Percentiles rank a stretch among this genome's conserved stretches.
Evolutionary conservation across 1,284 basidiomycete species (phyloP).

Genomic region (Cystobasidiaceae sp.): DNA sequence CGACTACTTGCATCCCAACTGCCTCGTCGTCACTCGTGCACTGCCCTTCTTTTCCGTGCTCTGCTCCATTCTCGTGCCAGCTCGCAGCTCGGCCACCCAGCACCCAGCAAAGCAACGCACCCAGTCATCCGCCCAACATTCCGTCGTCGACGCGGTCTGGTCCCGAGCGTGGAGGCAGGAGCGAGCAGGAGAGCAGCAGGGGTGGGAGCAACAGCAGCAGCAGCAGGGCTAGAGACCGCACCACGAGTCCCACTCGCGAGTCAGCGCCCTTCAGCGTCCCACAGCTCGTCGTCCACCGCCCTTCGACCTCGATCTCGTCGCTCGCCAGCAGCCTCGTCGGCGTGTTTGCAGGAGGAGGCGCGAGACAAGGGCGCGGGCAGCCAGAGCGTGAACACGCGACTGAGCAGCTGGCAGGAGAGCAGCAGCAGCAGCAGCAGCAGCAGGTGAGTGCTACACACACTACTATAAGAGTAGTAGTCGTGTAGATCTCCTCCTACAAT

Average conservation of each 20-base stretch:
- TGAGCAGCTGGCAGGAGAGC: not conserved
- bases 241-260: no score
- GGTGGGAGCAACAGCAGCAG: not conserved
- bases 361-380: not conserved
- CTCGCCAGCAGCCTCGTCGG: not conserved
- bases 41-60: no score
- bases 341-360: not conserved
- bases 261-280: not conserved
- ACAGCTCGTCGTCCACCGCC: conserved; percentile 11
- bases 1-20: no score
- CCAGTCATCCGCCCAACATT: conserved; percentile 22
- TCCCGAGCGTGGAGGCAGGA: not conserved
- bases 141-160: conserved; percentile 4
- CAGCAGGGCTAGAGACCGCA: no score
- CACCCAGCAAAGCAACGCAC: no score
- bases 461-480: no score
- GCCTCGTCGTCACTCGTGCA: no score
- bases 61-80: no score
- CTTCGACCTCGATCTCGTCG: conserved; percentile 17
- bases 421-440: not conserved
- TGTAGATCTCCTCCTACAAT: no score
- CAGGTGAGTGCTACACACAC: no score
- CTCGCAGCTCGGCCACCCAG: no score
- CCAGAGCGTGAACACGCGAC: conserved; percentile 7
- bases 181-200: not conserved